These are phyloP conservation scores for Naematelia encephala DNA, from an alignment of 768 basidiomycete species.

Conservation along the genomic window DNA sequence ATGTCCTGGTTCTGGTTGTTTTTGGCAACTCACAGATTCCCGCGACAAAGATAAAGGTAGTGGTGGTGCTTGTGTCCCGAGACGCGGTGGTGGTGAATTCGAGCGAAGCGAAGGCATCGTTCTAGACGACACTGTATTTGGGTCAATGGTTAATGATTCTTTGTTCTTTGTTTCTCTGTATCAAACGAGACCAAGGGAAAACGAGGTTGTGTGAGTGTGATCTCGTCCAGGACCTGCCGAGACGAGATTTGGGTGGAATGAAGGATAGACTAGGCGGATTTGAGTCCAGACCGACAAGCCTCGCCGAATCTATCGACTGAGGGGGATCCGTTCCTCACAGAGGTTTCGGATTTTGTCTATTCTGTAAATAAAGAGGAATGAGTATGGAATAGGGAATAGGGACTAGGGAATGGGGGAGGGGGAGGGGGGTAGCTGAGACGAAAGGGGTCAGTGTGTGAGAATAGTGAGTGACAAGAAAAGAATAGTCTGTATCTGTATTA, in stretches of 20 bases:
- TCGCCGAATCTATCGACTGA: background rate
- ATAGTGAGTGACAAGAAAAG: no score
- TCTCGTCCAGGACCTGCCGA: background rate
- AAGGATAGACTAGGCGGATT: background rate
- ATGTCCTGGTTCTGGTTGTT: background rate
- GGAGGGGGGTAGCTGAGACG: background rate
- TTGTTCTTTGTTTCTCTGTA: no score
- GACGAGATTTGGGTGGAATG: background rate
- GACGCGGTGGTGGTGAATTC: background rate
- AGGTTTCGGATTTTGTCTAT: background rate
- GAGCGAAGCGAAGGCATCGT: background rate
- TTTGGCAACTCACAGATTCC: background rate
- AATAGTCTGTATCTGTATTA: no score
- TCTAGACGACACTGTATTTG: background rate
- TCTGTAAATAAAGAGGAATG: background rate
- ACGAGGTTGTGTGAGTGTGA: background rate
- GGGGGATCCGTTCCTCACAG: no score
- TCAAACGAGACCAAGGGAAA: no score
- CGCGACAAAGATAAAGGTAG: background rate
- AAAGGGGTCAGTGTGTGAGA: no score
- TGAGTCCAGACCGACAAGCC: background rate
- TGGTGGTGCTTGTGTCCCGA: background rate
- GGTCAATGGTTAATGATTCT: no score
- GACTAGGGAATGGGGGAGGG: background rate
- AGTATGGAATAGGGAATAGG: no score